Percentiles rank a stretch among this genome's conserved stretches.
Evolutionary conservation across 495 filamentous ascomycete genomes (phyloP).

Genomic region (Penicillium manginii): DNA sequence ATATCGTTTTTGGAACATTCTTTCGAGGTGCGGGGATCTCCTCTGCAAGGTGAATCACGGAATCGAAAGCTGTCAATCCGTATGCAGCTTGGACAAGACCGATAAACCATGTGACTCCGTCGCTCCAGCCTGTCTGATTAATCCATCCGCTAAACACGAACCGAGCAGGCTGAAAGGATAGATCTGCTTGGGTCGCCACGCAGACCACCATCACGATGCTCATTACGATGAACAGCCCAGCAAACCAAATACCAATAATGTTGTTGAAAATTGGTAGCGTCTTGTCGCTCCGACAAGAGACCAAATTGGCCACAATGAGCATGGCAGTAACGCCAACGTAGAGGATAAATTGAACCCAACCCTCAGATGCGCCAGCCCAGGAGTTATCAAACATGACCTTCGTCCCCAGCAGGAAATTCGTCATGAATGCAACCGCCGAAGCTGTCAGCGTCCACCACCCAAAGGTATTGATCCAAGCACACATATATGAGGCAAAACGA

Average conservation of each 20-base stretch:
- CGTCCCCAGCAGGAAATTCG: slow-evolving; percentile 50
- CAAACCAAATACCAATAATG: slow-evolving; percentile 50
- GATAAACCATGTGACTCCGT: slow-evolving; percentile 64
- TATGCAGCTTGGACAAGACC: slow-evolving; percentile 62
- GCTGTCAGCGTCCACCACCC: slow-evolving; percentile 53
- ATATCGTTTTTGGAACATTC: slow-evolving; percentile 44
- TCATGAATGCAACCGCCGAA: slow-evolving; percentile 51
- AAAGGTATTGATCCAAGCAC: slow-evolving; percentile 53
- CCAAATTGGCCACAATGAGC: slow-evolving; percentile 44
- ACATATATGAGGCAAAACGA: slow-evolving; percentile 49
- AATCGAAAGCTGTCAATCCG: slow-evolving; percentile 62
- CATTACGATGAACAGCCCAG: slow-evolving; percentile 46
- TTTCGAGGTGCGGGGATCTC: slow-evolving; percentile 46
- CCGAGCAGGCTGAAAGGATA: slow-evolving; percentile 41
- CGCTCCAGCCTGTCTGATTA: slow-evolving; percentile 64
- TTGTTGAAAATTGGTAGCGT: slow-evolving; percentile 48
- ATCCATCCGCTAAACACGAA: slow-evolving; percentile 61
- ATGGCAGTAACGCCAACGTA: slow-evolving; percentile 42
- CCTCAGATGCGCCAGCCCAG: slow-evolving; percentile 40
- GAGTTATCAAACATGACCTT: slow-evolving; percentile 45
- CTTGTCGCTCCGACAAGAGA: slow-evolving; percentile 44
- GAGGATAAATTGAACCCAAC: slow-evolving; percentile 50
- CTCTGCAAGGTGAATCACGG: slow-evolving; percentile 62
- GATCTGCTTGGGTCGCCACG: slow-evolving; percentile 35
- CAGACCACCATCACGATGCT: slow-evolving; percentile 46